Conservation (phyloP, 371 early-diverging fungal genomes). For the Mortierella sp. region DNA sequence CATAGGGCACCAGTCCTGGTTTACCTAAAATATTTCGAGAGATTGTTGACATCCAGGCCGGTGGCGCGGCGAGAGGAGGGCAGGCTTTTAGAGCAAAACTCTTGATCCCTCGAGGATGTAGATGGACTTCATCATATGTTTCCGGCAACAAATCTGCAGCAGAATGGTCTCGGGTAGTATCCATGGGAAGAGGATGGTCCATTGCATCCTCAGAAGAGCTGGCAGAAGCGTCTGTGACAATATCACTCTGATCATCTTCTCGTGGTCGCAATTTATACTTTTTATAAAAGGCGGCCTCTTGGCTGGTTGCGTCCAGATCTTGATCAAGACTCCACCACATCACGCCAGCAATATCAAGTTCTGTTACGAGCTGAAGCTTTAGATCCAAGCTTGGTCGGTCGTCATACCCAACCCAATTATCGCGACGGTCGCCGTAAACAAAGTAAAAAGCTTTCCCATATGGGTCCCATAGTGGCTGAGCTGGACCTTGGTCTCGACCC, state of each 20-base stretch:
- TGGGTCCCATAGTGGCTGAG: slow-evolving; percentile 30
- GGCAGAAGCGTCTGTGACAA: background rate
- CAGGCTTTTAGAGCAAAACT: slow-evolving; percentile 2
- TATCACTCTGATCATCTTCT: background rate
- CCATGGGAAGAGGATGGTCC: background rate
- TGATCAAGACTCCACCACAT: slow-evolving; percentile 56
- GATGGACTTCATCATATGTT: background rate
- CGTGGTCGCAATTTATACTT: background rate
- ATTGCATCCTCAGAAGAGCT: background rate
- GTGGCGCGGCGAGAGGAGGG: slow-evolving; percentile 13
- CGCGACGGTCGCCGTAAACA: slow-evolving; percentile 18
- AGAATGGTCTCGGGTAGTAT: background rate
- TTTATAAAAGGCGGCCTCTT: background rate
- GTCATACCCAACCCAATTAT: slow-evolving; percentile 47
- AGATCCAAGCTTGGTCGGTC: slow-evolving; percentile 42
- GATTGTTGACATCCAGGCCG: slow-evolving; percentile 17
- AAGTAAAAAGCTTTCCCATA: slow-evolving; percentile 37
- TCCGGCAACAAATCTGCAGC: too few species aligned
- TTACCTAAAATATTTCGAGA: slow-evolving; percentile 12
- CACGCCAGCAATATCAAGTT: slow-evolving; percentile 33
- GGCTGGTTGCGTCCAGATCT: slow-evolving; percentile 38
- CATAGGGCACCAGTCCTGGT: slow-evolving; percentile 42
- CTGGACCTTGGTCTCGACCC: background rate
- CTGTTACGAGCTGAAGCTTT: slow-evolving; percentile 38
- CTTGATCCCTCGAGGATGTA: background rate